Base-by-base conservation (phyloP, 129 eudicot species). In the Chrysanthemum seticuspe region DNA sequence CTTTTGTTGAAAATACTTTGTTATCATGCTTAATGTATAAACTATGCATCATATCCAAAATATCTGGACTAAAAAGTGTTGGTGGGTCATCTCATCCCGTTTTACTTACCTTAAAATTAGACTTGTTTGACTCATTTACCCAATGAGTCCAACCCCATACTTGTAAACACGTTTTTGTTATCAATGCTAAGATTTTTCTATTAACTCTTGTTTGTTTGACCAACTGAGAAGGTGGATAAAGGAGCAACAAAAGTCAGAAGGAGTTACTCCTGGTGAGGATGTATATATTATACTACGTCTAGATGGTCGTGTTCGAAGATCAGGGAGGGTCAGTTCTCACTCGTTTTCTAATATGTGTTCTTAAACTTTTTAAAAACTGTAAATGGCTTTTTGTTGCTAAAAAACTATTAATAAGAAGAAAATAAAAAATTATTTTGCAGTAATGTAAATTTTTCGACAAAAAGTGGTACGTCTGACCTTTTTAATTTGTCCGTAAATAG, bases 301-400 rank as follows among this genome's bases (percentile, higher is more conserved):
- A 53, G 99, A 94, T 88, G 99, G 99, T 7, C 93, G 97, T 23
- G 87, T 94, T 67, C 87, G 99, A 62, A 84, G 90, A 86, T 94
- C 99, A 44, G 97, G 99, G 15, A 84, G 79, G 97, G 99, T 94
- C 1, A 77, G 97, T 82, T 29, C 53, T 70, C 74, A 0, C 48
- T 66, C 34, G 5, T 27, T 13, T 60, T 25, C 67, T 45, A 9
- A 15, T 54, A 16, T 23, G 9, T 58, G 47, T 45, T 0, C 3
- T 49, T 59, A 40, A 68, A 67, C 10, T 47, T 68, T 0, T 5
- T 48, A 50, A 59, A 53, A 68, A 14, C 71, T 11, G 18, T 50
- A 40, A 23, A 6, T 78, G 15, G 52, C 19, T 44, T 70, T 53
- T 47, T 40, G 61, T 19, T 58, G 60, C 16, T 47, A 27, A 59